Evolutionary conservation across 2,329 filamentous ascomycete genomes (phyloP), one percentile per base, ranked within the genome.

Genomic region (Alternaria viburni): DNA sequence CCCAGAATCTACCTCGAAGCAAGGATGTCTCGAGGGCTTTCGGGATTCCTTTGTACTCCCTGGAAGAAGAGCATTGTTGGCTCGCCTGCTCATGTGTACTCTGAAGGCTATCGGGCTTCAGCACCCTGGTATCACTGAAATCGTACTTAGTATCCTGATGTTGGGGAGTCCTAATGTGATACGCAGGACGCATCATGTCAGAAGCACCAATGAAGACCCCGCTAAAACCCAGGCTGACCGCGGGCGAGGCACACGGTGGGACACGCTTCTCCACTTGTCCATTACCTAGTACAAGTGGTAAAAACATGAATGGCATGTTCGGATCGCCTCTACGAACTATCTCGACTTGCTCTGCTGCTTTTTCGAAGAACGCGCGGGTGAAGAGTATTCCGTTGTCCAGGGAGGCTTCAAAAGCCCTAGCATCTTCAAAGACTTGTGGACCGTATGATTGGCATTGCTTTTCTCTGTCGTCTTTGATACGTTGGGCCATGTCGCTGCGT

Each of bases 21-120:
- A 45, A 0, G 3, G 0, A 0, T 19, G 17, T 13, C n/a, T 45
- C 43, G 12, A 19, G 17, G 17, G 7, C 6, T 21, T 13, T 45
- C 11, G 43, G n/a, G 43, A 19, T 17, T 45, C 17, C 36, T 5
- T 41, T 41, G n/a, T 17, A 11, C 36, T 41, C 15, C n/a, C 11
- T n/a, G 4, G 15, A 17, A 2, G 1, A 0, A 17, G 36, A 17
- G 15, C n/a, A 17, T 11, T 0, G n/a, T 0, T 0, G n/a, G 36
- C 9, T n/a, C 32, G 36, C 36, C n/a, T 41, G 36, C n/a, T 41
- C 1, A 17, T 3, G 1, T 41, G 36, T 41, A 17, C 0, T 41
- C 15, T 41, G 36, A 11, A 17, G 15, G n/a, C 5, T 2, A 41
- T 41, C 1, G 9, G 36, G 36, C 36, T 45, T 45, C 43, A 45